Conservation (phyloP, 2,329 filamentous ascomycete species). For the Talaromyces piceae region DNA sequence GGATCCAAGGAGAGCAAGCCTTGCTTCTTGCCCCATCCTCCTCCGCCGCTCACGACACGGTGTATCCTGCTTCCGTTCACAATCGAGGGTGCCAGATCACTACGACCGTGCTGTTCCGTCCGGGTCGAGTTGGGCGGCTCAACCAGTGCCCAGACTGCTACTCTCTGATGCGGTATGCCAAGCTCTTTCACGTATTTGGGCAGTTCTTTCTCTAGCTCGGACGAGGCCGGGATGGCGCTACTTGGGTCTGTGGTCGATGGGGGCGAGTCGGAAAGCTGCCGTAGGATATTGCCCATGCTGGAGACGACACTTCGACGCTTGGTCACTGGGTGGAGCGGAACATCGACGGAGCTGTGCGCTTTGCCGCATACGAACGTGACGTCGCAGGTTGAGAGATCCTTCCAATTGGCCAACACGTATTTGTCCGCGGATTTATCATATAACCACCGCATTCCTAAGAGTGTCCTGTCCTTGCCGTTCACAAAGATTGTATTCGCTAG, state of each 20-base stretch:
- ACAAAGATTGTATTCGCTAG: constrained; percentile 36
- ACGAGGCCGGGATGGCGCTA: constrained; percentile 31
- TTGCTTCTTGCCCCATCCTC: constrained; percentile 41
- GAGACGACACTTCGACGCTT: constrained; percentile 30
- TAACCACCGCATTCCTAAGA: constrained; percentile 30
- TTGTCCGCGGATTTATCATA: constrained; percentile 16
- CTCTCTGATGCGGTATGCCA: constrained; percentile 27
- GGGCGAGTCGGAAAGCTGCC: constrained; percentile 30
- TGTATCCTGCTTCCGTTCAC: constrained; percentile 31
- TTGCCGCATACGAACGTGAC: constrained; percentile 16
- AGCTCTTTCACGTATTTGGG: constrained; percentile 34
- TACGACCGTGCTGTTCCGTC: constrained; percentile 8
- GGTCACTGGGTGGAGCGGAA: constrained; percentile 32
- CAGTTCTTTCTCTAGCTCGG: constrained; percentile 34
- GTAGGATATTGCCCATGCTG: constrained; percentile 38
- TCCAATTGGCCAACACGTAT: constrained; percentile 19
- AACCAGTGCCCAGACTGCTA: constrained; percentile 37
- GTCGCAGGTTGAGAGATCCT: constrained; percentile 26
- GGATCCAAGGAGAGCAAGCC: constrained; percentile 37
- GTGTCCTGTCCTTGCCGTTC: constrained; percentile 35
- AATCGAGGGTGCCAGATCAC: constrained; percentile 21
- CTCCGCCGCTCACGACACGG: constrained; percentile 37
- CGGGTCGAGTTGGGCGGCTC: constrained; percentile 18
- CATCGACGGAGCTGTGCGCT: constrained; percentile 16
- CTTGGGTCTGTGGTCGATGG: constrained; percentile 16